Evolutionary conservation across 2,329 filamentous ascomycete species (phyloP).

Genomic region (Trichoderma sp.): DNA sequence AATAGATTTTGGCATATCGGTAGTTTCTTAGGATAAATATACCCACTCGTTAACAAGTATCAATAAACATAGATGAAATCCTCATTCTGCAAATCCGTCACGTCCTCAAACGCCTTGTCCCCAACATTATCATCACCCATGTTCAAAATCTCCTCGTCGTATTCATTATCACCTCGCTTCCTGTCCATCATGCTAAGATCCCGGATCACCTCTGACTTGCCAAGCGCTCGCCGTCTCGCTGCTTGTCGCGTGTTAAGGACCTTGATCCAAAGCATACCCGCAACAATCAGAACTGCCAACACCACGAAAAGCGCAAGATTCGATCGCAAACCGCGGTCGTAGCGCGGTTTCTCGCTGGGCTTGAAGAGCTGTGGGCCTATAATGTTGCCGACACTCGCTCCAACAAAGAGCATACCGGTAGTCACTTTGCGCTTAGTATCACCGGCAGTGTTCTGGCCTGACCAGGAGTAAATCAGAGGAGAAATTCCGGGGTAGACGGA

Average conservation of each 20-base stretch:
- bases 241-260: slow-evolving; percentile 52
- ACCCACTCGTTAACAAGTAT: slow-evolving; percentile 6
- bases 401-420: slow-evolving; percentile 59
- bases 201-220: slow-evolving; percentile 50
- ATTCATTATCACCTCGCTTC: not conserved
- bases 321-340: slow-evolving; percentile 55
- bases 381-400: slow-evolving; percentile 62
- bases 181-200: slow-evolving; percentile 48
- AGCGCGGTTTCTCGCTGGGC: slow-evolving; percentile 56
- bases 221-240: slow-evolving; percentile 34
- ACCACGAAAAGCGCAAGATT: slow-evolving; percentile 60
- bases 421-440: slow-evolving; percentile 67
- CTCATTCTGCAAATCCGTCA: slow-evolving; percentile 59
- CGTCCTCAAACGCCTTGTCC: slow-evolving; percentile 48
- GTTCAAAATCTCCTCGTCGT: slow-evolving; percentile 27
- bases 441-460: slow-evolving; percentile 58
- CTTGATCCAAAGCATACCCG: slow-evolving; percentile 37
- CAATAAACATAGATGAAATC: slow-evolving; percentile 58
- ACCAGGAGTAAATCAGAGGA: slow-evolving; percentile 57
- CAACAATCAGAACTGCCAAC: slow-evolving; percentile 47
- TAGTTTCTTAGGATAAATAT: not conserved
- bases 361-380: slow-evolving; percentile 62
- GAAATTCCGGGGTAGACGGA: slow-evolving; percentile 57
- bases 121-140: slow-evolving; percentile 26
- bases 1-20: not conserved